A percentile compares a stretch with the other conserved stretches of the same genome.
Conservation (phyloP, 257 asterid species). For the Przewalskia tangutica region DNA sequence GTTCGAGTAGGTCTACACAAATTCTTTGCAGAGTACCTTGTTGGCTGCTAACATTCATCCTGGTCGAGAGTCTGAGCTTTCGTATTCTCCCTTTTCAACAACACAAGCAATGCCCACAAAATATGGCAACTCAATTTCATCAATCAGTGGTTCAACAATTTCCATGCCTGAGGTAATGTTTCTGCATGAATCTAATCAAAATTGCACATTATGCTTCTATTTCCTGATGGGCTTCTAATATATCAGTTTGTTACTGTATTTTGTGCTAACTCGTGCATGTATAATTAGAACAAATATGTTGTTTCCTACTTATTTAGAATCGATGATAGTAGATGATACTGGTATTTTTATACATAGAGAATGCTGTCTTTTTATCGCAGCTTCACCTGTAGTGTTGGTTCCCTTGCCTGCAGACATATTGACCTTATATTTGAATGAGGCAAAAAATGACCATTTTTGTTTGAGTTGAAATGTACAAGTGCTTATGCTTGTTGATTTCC, state of each 20-base stretch:
- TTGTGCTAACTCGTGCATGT: too few relatives aligned
- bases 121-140: constrained; percentile 51
- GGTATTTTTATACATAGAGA: too few relatives aligned
- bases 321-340: too few relatives aligned
- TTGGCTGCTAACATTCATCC: constrained; percentile 53
- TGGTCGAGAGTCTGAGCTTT: constrained; percentile 60
- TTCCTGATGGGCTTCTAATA: too few relatives aligned
- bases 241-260: too few relatives aligned
- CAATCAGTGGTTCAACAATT: constrained; percentile 40
- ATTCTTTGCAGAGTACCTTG: constrained; percentile 44
- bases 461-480: not conserved
- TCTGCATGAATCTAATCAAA: not conserved
- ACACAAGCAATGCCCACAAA: constrained; percentile 46
- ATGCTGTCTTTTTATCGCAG: not conserved
- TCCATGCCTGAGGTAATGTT: constrained; percentile 61
- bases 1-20: constrained; percentile 41
- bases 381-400: not conserved
- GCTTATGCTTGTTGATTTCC: not conserved
- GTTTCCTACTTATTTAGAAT: too few relatives aligned
- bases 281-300: too few relatives aligned
- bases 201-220: not conserved
- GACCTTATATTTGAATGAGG: not conserved
- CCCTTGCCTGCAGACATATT: not conserved
- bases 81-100: constrained; percentile 44
- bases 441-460: not conserved